Evolutionary conservation across 768 basidiomycete species (phyloP).

Genomic region (Asterophora lycoperdoides): DNA sequence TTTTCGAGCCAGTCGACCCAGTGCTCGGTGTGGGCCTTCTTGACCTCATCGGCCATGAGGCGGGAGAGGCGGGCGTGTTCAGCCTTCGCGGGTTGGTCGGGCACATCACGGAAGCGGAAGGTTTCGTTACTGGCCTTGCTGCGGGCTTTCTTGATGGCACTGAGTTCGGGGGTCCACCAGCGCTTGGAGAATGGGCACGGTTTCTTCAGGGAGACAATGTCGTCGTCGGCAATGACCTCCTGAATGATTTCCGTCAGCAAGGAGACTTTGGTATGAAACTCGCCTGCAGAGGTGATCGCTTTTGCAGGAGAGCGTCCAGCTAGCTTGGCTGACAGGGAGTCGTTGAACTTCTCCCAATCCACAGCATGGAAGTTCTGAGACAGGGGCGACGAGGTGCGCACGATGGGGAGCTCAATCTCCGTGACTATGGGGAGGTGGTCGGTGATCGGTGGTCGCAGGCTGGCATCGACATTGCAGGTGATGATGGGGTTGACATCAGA

Average conservation of each 20-base stretch:
- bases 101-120: too few species aligned
- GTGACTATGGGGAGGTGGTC: slow-evolving; percentile 31
- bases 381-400: neutral
- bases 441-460: too few species aligned
- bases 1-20: too few species aligned
- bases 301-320: neutral
- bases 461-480: neutral
- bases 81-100: neutral
- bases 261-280: slow-evolving; percentile 2
- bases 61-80: neutral
- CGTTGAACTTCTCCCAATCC: too few species aligned
- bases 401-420: slow-evolving; percentile 14
- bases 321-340: too few species aligned
- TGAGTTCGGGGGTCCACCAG: too few species aligned
- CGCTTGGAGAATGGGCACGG: too few species aligned
- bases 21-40: too few species aligned
- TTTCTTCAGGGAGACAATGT: neutral
- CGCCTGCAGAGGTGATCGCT: neutral
- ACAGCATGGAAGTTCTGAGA: slow-evolving; percentile 17
- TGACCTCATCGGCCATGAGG: too few species aligned
- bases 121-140: too few species aligned
- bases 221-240: neutral
- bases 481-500: neutral
- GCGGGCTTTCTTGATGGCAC: too few species aligned
- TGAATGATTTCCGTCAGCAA: slow-evolving; percentile 6